Evolutionary conservation across 2,329 filamentous ascomycete genomes (phyloP).

Genomic region (Calonectria honghensis): DNA sequence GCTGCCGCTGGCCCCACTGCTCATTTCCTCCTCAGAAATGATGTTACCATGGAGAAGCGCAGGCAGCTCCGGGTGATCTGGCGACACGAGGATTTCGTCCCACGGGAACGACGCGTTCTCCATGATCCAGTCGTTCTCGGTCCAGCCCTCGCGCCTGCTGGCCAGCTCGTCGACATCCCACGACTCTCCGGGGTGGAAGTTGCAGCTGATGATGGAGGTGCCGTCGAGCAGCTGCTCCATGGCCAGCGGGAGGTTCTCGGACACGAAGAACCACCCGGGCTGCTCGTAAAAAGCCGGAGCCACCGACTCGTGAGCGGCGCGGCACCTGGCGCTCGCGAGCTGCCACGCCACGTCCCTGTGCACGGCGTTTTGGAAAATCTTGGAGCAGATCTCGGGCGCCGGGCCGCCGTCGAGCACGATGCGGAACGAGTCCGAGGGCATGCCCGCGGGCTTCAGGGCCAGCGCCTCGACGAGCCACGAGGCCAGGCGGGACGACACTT

Average conservation of each 20-base stretch:
- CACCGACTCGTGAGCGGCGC: neutral
- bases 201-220: conserved; percentile 1
- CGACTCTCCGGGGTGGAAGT: neutral
- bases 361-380: conserved; percentile 15
- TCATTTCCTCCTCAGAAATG: conserved; percentile 21
- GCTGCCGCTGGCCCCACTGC: neutral
- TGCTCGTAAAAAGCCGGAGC: conserved; percentile 7
- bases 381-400: neutral
- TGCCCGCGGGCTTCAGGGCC: conserved; percentile 9
- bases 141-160: neutral
- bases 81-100: conserved; percentile 19
- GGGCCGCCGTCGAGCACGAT: conserved; percentile 3
- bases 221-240: conserved; percentile 16
- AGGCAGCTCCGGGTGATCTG: neutral
- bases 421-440: neutral
- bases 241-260: conserved; percentile 3
- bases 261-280: neutral
- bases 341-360: conserved; percentile 21
- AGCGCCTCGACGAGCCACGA: conserved; percentile 20
- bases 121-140: conserved; percentile 22
- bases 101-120: neutral
- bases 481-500: conserved; percentile 6
- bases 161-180: conserved; percentile 5
- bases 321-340: conserved; percentile 5
- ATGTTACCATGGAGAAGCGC: conserved; percentile 6